phyloP scores from a whole-genome alignment of 2,329 filamentous ascomycete species.

The Fulvia fulva region DNA sequence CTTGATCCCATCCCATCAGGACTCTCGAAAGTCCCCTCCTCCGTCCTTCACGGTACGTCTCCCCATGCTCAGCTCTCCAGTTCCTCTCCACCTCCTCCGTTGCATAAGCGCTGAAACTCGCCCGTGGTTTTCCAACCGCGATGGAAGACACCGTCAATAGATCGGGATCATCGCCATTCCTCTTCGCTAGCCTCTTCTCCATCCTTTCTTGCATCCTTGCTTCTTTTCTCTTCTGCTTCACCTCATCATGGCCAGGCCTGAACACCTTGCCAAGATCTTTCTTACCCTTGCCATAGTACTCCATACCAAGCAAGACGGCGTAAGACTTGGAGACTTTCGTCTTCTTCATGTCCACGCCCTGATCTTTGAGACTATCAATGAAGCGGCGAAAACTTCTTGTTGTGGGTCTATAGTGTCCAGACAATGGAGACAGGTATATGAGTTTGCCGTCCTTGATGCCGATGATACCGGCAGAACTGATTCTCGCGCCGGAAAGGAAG shows the following conservation, averaged over 20 bases:
- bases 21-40: not conserved
- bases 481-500: constrained; percentile 77
- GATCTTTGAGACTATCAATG: constrained; percentile 64
- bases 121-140: not conserved
- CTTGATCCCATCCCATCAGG: not conserved
- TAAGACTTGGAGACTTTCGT: constrained; percentile 69
- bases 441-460: constrained; percentile 75
- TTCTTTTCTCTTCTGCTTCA: not conserved
- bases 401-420: constrained; percentile 80
- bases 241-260: constrained; percentile 30
- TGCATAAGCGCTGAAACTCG: not conserved
- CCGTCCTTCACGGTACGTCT: not conserved
- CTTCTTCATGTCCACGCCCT: constrained; percentile 71
- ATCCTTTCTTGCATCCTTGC: not conserved
- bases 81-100: not conserved
- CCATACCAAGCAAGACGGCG: constrained; percentile 71
- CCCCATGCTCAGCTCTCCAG: not conserved
- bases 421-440: constrained; percentile 62
- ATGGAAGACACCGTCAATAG: not conserved
- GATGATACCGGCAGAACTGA: constrained; percentile 77
- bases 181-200: not conserved
- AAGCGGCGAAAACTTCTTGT: constrained; percentile 78
- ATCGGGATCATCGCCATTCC: not conserved
- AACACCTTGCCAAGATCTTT: constrained; percentile 57
- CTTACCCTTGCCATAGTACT: constrained; percentile 70